These are phyloP conservation scores for Sporisorium scitamineum DNA, from an alignment of 1,284 basidiomycete genomes.

Conservation along the genomic window DNA sequence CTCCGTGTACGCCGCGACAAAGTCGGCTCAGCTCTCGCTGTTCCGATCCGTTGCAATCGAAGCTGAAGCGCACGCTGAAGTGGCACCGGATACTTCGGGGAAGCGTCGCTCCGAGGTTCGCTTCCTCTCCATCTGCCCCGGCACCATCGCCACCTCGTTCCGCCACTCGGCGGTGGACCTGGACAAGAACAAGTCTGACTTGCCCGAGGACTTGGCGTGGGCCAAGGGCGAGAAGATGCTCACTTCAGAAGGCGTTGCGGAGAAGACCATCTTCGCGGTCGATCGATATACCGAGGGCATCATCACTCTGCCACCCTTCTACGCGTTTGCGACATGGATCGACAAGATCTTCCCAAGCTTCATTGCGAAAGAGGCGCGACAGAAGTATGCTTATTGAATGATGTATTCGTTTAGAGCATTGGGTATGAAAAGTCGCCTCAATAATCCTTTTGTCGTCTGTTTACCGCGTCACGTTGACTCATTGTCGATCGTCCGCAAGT, in stretches of 20 bases:
- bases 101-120: conserved; percentile 45
- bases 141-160: conserved; percentile 65
- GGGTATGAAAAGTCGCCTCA: background rate
- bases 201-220: conserved; percentile 48
- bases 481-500: conserved; percentile 17
- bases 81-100: background rate
- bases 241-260: conserved; percentile 41
- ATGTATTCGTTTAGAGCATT: background rate
- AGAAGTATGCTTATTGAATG: conserved; percentile 45
- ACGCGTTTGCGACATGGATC: conserved; percentile 44
- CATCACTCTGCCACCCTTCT: conserved; percentile 47
- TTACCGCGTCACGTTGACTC: background rate
- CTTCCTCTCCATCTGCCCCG: conserved; percentile 64
- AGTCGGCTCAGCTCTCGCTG: conserved; percentile 81
- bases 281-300: conserved; percentile 48
- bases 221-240: conserved; percentile 55
- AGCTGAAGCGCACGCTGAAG: conserved; percentile 68
- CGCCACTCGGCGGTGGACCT: conserved; percentile 60
- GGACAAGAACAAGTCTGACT: conserved; percentile 11
- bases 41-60: conserved; percentile 84
- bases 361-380: conserved; percentile 28
- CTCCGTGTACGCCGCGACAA: conserved; percentile 84
- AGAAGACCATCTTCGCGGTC: conserved; percentile 49
- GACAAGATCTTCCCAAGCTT: conserved; percentile 40
- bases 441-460: too few relatives aligned